Evolutionary conservation across 176 grass and related monocot species (phyloP).

Genomic region (Phoenix roebelenii): DNA sequence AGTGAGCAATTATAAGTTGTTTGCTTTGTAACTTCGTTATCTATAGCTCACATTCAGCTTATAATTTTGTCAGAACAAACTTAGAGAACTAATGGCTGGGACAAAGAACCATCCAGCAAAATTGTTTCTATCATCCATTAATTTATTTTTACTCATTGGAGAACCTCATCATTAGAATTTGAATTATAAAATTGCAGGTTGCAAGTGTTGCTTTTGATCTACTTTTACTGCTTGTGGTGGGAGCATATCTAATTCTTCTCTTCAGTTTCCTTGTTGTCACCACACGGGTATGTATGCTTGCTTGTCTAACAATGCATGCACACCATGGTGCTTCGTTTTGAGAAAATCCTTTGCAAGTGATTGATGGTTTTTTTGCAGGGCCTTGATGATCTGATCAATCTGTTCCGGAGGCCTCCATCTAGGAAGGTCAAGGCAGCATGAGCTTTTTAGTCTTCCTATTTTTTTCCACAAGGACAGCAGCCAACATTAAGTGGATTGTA

Average conservation of each 20-base stretch:
- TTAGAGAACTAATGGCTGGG: too few species aligned
- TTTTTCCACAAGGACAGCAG: too few species aligned
- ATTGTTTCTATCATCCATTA: too few species aligned
- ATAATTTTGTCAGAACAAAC: too few species aligned
- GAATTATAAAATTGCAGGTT: slow-evolving; percentile 38
- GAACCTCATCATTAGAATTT: too few species aligned
- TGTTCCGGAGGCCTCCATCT: slow-evolving; percentile 69
- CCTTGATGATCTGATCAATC: slow-evolving; percentile 95
- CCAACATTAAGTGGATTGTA: too few species aligned
- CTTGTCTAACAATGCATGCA: too few species aligned
- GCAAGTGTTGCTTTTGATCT: slow-evolving; percentile 93
- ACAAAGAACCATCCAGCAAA: too few species aligned
- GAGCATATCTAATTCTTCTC: slow-evolving; percentile 87
- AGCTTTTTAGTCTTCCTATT: background rate
- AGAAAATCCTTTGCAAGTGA: background rate
- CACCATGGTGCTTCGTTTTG: background rate
- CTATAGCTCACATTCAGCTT: too few species aligned
- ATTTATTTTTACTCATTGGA: too few species aligned
- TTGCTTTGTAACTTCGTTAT: too few species aligned
- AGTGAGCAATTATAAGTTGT: too few species aligned
- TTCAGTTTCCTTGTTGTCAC: slow-evolving; percentile 94
- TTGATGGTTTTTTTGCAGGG: slow-evolving; percentile 37
- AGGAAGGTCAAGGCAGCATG: slow-evolving; percentile 76
- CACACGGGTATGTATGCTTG: slow-evolving; percentile 51
- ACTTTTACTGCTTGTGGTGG: slow-evolving; percentile 64